Conservation (phyloP, 1,284 basidiomycete species). For the Rugosomyces carneus region DNA sequence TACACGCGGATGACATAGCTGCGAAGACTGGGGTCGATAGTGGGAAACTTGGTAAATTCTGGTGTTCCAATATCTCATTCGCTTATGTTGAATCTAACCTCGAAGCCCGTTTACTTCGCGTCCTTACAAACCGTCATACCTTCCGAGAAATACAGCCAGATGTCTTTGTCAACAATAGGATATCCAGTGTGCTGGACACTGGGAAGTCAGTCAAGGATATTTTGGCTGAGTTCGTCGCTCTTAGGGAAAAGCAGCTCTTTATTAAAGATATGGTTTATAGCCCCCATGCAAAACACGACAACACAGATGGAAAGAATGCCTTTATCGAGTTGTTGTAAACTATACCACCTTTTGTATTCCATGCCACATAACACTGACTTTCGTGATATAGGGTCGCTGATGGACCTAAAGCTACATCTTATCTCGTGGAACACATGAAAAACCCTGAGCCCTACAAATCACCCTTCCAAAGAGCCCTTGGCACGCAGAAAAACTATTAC, state of each 20-base stretch:
- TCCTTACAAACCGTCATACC: constrained; percentile 25
- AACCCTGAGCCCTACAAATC: constrained; percentile 26
- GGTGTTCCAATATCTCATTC: neutral
- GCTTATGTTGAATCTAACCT: neutral
- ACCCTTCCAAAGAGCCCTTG: constrained; percentile 25
- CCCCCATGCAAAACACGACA: constrained; percentile 20
- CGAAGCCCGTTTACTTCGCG: constrained; percentile 3
- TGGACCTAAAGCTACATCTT: constrained; percentile 26
- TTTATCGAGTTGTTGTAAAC: constrained; percentile 5
- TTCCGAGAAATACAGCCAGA: constrained; percentile 36
- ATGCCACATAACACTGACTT: neutral
- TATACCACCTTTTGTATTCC: neutral
- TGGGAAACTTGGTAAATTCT: constrained; percentile 26
- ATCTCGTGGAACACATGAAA: constrained; percentile 28
- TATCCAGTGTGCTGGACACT: constrained; percentile 36
- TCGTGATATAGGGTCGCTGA: constrained; percentile 27
- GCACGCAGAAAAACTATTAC: constrained; percentile 22
- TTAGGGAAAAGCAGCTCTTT: neutral
- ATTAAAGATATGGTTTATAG: constrained; percentile 8
- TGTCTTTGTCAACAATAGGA: constrained; percentile 36
- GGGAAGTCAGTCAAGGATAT: constrained; percentile 29
- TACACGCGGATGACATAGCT: too few relatives aligned
- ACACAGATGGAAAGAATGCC: constrained; percentile 17
- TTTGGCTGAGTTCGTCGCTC: constrained; percentile 21
- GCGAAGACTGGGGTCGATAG: constrained; percentile 23